These are phyloP conservation scores for Sugiyamaella novakii DNA, from an alignment of 1,139 yeast species.

Conservation along the genomic window DNA sequence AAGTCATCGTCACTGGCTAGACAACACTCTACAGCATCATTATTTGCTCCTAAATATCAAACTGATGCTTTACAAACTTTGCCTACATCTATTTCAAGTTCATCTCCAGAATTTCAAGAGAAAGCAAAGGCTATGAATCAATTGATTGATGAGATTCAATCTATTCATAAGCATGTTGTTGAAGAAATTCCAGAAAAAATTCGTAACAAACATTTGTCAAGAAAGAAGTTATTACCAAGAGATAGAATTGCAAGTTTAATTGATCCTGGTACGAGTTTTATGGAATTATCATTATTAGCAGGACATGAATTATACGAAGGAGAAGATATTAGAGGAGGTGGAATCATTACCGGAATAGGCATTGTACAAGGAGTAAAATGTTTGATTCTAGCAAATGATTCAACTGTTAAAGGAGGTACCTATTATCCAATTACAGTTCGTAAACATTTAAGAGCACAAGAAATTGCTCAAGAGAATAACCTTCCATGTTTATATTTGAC, in stretches of 20 bases:
- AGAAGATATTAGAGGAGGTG: constrained; percentile 42
- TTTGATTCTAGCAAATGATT: constrained; percentile 41
- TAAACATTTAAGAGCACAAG: constrained; percentile 43
- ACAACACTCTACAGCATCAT: constrained; percentile 9
- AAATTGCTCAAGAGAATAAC: constrained; percentile 40
- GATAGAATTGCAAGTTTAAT: constrained; percentile 40
- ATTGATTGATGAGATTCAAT: constrained; percentile 29
- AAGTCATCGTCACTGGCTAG: too few relatives aligned
- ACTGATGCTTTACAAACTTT: constrained; percentile 31
- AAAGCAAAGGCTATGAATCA: constrained; percentile 32
- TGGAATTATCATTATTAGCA: constrained; percentile 40
- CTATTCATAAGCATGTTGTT: constrained; percentile 32
- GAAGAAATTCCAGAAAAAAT: constrained; percentile 38
- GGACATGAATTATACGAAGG: constrained; percentile 40
- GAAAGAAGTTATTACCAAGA: constrained; percentile 41
- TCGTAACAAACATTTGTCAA: constrained; percentile 43
- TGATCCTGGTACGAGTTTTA: constrained; percentile 41
- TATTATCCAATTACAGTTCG: constrained; percentile 44
- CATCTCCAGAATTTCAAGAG: constrained; percentile 35
- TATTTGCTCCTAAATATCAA: constrained; percentile 27
- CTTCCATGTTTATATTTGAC: constrained; percentile 41
- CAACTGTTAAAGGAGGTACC: constrained; percentile 44
- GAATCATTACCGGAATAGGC: constrained; percentile 43
- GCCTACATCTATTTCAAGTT: constrained; percentile 35
- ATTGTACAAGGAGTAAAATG: constrained; percentile 40